Evolutionary conservation across 164 flowering plant species (phyloP).

Genomic region (Magnolia changhungtana): DNA sequence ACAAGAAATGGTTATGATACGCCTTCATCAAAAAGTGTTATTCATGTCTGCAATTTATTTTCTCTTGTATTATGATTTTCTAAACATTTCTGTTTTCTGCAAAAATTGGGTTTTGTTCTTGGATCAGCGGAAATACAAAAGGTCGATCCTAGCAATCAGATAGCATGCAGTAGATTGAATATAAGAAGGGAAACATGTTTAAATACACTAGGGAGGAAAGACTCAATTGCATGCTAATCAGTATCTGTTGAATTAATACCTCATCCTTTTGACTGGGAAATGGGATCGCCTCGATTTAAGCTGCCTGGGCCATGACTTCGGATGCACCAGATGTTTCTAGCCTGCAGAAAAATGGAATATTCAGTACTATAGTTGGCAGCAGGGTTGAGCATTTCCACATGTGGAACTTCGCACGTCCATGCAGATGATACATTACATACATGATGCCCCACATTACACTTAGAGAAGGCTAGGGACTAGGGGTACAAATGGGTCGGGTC

Average conservation of each 20-base stretch:
- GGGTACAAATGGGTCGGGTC: not conserved
- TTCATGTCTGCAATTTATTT: no score
- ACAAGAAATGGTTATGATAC: not conserved
- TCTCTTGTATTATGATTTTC: not conserved
- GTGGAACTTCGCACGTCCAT: no score
- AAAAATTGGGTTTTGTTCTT: not conserved
- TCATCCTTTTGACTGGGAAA: not conserved
- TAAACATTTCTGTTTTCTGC: not conserved
- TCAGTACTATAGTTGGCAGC: not conserved
- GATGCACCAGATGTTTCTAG: conserved; percentile 2
- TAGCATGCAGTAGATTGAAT: not conserved
- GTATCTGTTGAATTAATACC: not conserved
- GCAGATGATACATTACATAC: no score
- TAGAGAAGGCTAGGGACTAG: not conserved
- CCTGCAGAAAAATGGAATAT: not conserved
- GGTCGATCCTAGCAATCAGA: not conserved
- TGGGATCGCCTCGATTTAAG: not conserved
- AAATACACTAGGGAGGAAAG: not conserved
- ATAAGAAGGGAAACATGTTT: no score
- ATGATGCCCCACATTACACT: no score
- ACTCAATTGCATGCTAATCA: not conserved
- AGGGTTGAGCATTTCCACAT: no score
- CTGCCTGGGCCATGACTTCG: conserved; percentile 6
- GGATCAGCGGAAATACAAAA: not conserved
- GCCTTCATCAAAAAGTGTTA: not conserved